phyloP scores from a whole-genome alignment of 768 basidiomycete species.

The Galerina marginata region DNA sequence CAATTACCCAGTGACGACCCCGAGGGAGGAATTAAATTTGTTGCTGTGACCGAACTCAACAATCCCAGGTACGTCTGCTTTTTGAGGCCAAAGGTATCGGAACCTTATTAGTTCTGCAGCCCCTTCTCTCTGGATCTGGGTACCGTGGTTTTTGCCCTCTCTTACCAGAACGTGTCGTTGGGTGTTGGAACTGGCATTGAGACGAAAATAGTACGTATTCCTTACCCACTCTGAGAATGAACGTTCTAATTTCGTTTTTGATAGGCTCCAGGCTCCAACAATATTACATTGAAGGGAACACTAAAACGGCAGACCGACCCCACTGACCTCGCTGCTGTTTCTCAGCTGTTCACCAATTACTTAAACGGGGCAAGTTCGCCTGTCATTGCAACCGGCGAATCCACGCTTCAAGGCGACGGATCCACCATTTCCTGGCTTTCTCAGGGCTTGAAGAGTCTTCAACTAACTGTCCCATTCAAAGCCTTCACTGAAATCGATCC shows the following conservation, averaged over 20 bases:
- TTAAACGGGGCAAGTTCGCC: conserved; percentile 65
- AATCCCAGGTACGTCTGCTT: conserved; percentile 55
- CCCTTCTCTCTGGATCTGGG: conserved; percentile 76
- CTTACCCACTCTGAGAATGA: not conserved
- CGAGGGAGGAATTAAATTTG: conserved; percentile 69
- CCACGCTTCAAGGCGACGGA: conserved; percentile 62
- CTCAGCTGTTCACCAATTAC: conserved; percentile 72
- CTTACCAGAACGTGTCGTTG: conserved; percentile 60
- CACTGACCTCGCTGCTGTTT: conserved; percentile 52
- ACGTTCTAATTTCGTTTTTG: not conserved
- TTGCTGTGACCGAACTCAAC: conserved; percentile 56
- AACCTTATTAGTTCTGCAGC: conserved; percentile 34
- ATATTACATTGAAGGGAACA: conserved; percentile 64
- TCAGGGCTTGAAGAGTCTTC: conserved; percentile 58
- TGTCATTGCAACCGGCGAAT: conserved; percentile 64
- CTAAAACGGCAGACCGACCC: conserved; percentile 57
- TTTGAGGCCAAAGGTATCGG: not conserved
- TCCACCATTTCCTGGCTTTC: conserved; percentile 70
- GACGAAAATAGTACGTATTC: conserved; percentile 52
- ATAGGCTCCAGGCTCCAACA: conserved; percentile 53
- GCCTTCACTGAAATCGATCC: conserved; percentile 57
- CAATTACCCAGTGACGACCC: conserved; percentile 71
- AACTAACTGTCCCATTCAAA: conserved; percentile 68
- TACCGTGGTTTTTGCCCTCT: conserved; percentile 65
- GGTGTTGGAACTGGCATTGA: conserved; percentile 60